Evolutionary conservation across 2,329 filamentous ascomycete species (phyloP).

Genomic region (Neofusicoccum sp.): DNA sequence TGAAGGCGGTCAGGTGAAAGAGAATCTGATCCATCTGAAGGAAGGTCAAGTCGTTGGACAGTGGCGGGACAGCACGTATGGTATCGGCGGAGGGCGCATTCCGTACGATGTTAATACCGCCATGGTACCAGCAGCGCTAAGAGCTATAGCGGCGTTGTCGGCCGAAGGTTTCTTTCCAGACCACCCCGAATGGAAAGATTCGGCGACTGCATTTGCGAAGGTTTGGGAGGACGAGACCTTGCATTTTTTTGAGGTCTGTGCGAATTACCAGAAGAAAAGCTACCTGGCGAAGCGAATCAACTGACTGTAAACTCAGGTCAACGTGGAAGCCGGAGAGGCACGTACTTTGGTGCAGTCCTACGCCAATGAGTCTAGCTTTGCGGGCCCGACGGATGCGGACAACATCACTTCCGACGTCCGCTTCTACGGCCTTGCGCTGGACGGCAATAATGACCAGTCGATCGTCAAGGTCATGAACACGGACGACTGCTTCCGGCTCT

Average conservation of each 20-base stretch:
- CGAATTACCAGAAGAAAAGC: no score
- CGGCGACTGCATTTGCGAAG: constrained; percentile 53
- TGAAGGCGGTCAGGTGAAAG: constrained; percentile 45
- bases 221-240: constrained; percentile 63
- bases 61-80: constrained; percentile 62
- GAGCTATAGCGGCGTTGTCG: constrained; percentile 56
- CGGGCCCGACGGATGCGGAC: constrained; percentile 45
- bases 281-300: no score
- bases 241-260: constrained; percentile 52
- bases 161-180: constrained; percentile 51
- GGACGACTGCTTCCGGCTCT: constrained; percentile 63
- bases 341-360: constrained; percentile 50
- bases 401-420: constrained; percentile 46
- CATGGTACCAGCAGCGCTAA: constrained; percentile 60
- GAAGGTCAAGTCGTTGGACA: constrained; percentile 56
- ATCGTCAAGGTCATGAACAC: constrained; percentile 61
- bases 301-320: not conserved
- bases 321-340: constrained; percentile 41
- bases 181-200: constrained; percentile 46
- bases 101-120: constrained; percentile 66
- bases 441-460: constrained; percentile 50
- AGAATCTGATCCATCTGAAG: constrained; percentile 60
- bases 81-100: constrained; percentile 61
- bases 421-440: constrained; percentile 58
- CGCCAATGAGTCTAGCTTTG: constrained; percentile 42